Percentiles rank a stretch among this genome's conserved stretches.
Conservation (phyloP, 2,329 filamentous ascomycete genomes). For the Stachybotrys chartarum region DNA sequence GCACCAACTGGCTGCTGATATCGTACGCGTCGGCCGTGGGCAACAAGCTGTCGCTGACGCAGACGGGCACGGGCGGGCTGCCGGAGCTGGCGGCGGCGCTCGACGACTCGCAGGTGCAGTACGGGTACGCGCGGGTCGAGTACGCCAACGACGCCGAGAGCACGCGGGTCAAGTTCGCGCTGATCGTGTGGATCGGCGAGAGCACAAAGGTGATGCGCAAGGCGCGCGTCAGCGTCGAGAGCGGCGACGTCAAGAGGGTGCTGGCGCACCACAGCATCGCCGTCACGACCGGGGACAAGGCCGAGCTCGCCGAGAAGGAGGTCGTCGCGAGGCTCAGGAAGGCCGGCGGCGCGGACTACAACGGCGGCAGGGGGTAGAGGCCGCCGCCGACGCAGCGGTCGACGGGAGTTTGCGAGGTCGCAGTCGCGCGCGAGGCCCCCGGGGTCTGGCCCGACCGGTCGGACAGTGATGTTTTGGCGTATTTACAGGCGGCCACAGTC, state of each 20-base stretch:
- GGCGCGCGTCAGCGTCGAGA: conserved; percentile 61
- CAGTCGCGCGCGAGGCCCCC: no score
- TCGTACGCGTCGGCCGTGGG: conserved; percentile 50
- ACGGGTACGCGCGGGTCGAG: conserved; percentile 59
- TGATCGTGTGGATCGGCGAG: conserved; percentile 63
- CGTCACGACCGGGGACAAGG: conserved; percentile 52
- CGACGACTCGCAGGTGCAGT: conserved; percentile 55
- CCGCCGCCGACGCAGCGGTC: no score
- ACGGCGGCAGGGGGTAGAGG: conserved; percentile 50
- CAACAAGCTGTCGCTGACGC: conserved; percentile 47
- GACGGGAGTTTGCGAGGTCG: no score
- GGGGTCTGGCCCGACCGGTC: no score
- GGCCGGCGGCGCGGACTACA: conserved; percentile 65
- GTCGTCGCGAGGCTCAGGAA: conserved; percentile 55
- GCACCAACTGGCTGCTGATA: conserved; percentile 60
- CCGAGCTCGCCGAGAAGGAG: conserved; percentile 54
- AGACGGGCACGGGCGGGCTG: conserved; percentile 55
- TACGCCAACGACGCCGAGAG: conserved; percentile 66
- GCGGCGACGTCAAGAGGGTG: conserved; percentile 55
- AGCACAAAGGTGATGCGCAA: conserved; percentile 62
- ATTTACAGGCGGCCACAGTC: no score
- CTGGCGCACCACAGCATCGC: conserved; percentile 59
- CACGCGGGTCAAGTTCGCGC: conserved; percentile 59
- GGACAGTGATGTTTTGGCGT: no score
- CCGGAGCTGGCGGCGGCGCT: conserved; percentile 48